phyloP scores from a whole-genome alignment of 1,284 basidiomycete species.

The Limonomyces culmigenus region DNA sequence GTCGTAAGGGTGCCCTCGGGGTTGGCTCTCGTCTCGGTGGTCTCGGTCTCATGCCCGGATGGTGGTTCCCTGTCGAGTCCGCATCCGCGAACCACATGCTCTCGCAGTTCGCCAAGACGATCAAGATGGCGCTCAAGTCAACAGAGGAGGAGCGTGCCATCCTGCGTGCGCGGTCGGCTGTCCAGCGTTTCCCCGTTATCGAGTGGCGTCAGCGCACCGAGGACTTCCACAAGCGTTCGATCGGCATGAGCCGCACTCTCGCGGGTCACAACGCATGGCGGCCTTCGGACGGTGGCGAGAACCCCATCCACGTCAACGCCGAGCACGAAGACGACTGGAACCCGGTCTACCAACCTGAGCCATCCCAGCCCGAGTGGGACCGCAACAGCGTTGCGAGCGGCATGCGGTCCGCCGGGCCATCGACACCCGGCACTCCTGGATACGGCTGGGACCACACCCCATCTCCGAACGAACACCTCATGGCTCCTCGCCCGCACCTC shows the following conservation, averaged over 20 bases:
- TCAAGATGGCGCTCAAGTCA: constrained; percentile 85
- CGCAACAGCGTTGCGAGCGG: constrained; percentile 19
- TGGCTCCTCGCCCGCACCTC: constrained; percentile 16
- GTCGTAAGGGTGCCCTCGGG: constrained; percentile 86
- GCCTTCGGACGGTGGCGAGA: constrained; percentile 48
- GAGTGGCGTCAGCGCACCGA: constrained; percentile 92
- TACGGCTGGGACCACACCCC: constrained; percentile 41
- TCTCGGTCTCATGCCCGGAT: constrained; percentile 91
- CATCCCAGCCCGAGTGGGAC: constrained; percentile 39
- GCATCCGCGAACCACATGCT: constrained; percentile 83
- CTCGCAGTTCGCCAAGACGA: constrained; percentile 85
- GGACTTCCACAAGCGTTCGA: constrained; percentile 82
- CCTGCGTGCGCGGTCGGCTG: constrained; percentile 78
- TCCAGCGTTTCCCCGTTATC: constrained; percentile 90
- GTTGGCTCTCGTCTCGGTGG: constrained; percentile 86
- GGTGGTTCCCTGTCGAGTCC: constrained; percentile 95
- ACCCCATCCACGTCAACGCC: constrained; percentile 20
- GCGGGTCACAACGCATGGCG: constrained; percentile 69
- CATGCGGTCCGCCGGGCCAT: constrained; percentile 12
- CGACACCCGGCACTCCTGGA: constrained; percentile 28
- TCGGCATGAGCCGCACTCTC: constrained; percentile 46
- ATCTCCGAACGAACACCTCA: constrained; percentile 21
- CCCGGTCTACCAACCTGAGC: constrained; percentile 29
- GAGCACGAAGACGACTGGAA: constrained; percentile 39
- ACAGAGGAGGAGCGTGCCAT: constrained; percentile 81